These are phyloP conservation scores for Prunus mongolica DNA, from an alignment of 306 rosid species.

Conservation along the genomic window DNA sequence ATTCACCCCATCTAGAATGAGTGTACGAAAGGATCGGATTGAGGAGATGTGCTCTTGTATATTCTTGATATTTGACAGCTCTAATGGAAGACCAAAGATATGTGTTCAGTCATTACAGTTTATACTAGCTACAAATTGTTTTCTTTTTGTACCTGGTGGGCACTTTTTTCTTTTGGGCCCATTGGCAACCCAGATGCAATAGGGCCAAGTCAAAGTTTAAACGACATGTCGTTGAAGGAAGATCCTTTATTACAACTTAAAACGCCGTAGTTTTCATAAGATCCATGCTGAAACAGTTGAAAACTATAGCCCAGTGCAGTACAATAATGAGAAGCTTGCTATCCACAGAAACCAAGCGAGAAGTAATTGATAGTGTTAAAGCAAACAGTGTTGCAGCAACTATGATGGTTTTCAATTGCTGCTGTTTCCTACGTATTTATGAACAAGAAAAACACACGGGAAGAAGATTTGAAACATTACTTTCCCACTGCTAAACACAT, in stretches of 20 bases:
- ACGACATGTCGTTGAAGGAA: background rate
- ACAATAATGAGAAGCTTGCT: background rate
- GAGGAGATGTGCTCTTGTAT: too few relatives aligned
- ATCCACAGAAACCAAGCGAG: background rate
- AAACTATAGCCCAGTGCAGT: background rate
- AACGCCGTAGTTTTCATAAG: background rate
- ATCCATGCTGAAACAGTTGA: background rate
- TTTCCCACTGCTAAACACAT: background rate
- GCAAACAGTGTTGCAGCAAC: background rate
- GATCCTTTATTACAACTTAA: background rate
- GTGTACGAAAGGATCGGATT: accelerated
- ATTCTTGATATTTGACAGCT: too few relatives aligned
- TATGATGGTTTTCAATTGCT: background rate
- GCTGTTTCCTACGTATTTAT: background rate
- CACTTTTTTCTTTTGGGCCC: background rate
- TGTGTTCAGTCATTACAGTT: too few relatives aligned
- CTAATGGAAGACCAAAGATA: too few relatives aligned
- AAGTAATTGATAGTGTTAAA: background rate
- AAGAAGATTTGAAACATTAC: slow-evolving; percentile 4
- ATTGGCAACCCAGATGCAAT: background rate
- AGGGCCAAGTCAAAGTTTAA: background rate
- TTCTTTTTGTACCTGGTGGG: too few relatives aligned
- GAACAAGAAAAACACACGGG: background rate
- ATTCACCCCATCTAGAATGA: too few relatives aligned
- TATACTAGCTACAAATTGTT: too few relatives aligned